A percentile compares a stretch with the other conserved stretches of the same genome.
Evolutionary conservation across 495 filamentous ascomycete species (phyloP).

Genomic region (Paragyromitra xinjiangensis): DNA sequence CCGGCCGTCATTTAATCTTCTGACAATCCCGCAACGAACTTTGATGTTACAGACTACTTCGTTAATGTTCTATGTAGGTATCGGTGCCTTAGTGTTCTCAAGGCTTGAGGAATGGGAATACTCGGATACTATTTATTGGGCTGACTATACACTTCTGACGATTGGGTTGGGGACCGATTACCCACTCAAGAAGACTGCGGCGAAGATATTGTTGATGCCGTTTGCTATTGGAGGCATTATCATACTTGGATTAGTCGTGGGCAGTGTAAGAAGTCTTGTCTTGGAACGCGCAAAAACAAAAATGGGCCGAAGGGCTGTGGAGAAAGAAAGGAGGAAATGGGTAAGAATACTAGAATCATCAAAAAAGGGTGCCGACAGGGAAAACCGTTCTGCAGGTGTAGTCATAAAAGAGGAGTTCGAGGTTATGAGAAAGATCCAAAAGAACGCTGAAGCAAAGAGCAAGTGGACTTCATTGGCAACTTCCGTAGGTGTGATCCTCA

Average conservation of each 20-base stretch:
- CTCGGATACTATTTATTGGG: conserved; percentile 82
- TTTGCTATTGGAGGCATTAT: conserved; percentile 83
- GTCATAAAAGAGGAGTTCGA: conserved; percentile 77
- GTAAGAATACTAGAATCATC: conserved; percentile 65
- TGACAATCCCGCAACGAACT: conserved; percentile 78
- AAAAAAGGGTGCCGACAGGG: conserved; percentile 59
- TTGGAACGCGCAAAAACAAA: conserved; percentile 78
- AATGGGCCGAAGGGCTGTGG: conserved; percentile 72
- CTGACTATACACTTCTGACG: conserved; percentile 84
- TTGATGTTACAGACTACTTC: conserved; percentile 88
- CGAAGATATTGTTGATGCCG: conserved; percentile 76
- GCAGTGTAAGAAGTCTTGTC: conserved; percentile 80
- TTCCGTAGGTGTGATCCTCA: conserved; percentile 71
- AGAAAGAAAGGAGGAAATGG: conserved; percentile 70
- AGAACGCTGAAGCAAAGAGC: conserved; percentile 68
- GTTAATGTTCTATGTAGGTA: conserved; percentile 76
- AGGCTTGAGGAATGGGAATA: conserved; percentile 80
- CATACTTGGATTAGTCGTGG: conserved; percentile 83
- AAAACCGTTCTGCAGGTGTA: conserved; percentile 64
- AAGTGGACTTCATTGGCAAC: conserved; percentile 74
- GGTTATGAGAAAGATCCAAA: conserved; percentile 82
- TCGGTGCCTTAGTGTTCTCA: conserved; percentile 76
- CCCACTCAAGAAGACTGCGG: conserved; percentile 65
- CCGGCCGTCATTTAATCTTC: conserved; percentile 48
- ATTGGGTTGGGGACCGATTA: conserved; percentile 77